Evolutionary conservation across 495 filamentous ascomycete genomes (phyloP).

Genomic region (Rhypophila decipiens): DNA sequence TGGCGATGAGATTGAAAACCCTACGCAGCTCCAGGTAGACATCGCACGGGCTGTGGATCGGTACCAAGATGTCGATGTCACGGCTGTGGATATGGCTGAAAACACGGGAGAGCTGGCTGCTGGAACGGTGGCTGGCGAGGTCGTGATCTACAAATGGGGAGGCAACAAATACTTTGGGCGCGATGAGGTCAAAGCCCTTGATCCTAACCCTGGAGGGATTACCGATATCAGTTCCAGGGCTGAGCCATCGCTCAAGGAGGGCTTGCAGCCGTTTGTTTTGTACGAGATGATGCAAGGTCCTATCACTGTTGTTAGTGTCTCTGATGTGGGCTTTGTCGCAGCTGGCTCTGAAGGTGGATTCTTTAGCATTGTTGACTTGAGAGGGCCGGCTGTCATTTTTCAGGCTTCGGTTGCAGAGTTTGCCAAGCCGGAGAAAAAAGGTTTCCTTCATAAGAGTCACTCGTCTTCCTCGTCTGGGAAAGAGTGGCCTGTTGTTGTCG

Average conservation of each 20-base stretch:
- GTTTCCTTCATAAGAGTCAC: constrained; percentile 47
- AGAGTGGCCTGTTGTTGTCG: constrained; percentile 72
- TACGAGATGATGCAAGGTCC: constrained; percentile 75
- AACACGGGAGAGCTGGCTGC: constrained; percentile 76
- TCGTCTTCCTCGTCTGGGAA: constrained; percentile 37
- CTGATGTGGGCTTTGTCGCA: constrained; percentile 86
- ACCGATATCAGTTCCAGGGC: constrained; percentile 66
- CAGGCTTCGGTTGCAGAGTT: constrained; percentile 61
- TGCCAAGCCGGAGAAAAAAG: constrained; percentile 59
- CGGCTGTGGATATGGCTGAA: constrained; percentile 67
- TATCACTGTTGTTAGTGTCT: constrained; percentile 71
- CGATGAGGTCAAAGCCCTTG: constrained; percentile 45
- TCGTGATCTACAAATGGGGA: constrained; percentile 83
- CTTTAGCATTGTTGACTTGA: constrained; percentile 73
- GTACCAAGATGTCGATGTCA: constrained; percentile 69
- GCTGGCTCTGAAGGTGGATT: constrained; percentile 76
- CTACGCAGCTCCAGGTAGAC: constrained; percentile 74
- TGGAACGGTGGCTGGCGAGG: constrained; percentile 73
- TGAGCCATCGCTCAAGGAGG: constrained; percentile 76
- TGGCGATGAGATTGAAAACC: constrained; percentile 88
- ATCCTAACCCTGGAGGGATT: constrained; percentile 55
- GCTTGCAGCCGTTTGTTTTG: constrained; percentile 71
- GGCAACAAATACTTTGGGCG: constrained; percentile 57
- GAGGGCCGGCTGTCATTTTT: constrained; percentile 85
- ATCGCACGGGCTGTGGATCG: constrained; percentile 75